Percentiles rank a stretch among this genome's conserved stretches.
Evolutionary conservation across 2,329 filamentous ascomycete genomes (phyloP).

Genomic region (Botrytis squamosa): DNA sequence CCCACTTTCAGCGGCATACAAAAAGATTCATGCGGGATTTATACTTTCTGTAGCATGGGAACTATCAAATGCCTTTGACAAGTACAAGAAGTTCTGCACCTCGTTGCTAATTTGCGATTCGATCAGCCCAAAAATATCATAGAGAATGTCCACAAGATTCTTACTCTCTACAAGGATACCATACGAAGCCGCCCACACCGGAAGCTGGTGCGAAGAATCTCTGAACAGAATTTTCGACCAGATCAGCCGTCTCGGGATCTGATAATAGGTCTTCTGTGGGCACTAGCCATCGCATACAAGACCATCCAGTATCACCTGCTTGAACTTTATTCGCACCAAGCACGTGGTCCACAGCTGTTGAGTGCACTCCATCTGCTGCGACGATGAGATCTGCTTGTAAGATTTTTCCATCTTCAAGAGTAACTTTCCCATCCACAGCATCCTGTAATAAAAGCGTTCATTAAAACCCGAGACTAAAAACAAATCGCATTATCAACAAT

Average conservation of each 20-base stretch:
- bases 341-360: neutral
- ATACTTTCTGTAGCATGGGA: neutral
- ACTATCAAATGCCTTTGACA: neutral
- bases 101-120: neutral
- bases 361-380: neutral
- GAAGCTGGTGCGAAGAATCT: neutral
- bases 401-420: neutral
- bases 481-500: neutral
- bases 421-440: neutral
- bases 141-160: neutral
- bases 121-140: neutral
- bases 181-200: neutral
- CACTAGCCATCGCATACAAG: conserved; percentile 1
- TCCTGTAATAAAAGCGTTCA: neutral
- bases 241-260: neutral
- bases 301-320: neutral
- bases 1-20: neutral
- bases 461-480: neutral
- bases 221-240: neutral
- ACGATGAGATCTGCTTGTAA: neutral
- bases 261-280: neutral
- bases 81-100: neutral
- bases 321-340: neutral
- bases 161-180: neutral
- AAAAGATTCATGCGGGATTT: neutral